Evolutionary conservation across 1,284 basidiomycete genomes (phyloP), one percentile per base, ranked within the genome.

Genomic region (Microbotryum saponariae): DNA sequence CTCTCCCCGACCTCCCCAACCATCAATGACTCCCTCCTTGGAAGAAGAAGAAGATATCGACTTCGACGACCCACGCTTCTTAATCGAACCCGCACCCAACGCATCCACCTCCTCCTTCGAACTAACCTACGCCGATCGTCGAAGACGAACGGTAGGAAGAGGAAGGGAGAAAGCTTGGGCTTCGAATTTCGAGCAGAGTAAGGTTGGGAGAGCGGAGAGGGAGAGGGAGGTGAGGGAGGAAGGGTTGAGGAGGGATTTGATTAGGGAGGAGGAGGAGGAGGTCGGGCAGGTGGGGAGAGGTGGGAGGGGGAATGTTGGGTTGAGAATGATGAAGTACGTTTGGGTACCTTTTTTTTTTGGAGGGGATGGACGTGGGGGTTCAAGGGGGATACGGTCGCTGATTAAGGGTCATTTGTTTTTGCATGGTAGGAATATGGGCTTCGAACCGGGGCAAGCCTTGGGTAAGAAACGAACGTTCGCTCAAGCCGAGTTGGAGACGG

Each of bases 241-340:
- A 18, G 6, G 18, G 25, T 47, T 42, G 47, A 49, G 12, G 52
- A 10, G 8, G 31, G 29, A 21, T 27, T 25, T 14, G 46, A 18
- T 14, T 31, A 42, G 29, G 31, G 4, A 33, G 37, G 16, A 1
- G 4, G 47, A 37, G 42, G 2, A 21, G 37, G 16, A 1, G 4
- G 9, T 54, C 8, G 47, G 9, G 18, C 44, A 46, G 44, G 8
- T 49, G 51, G 14, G 31, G 44, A 77, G 82, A 64, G 71, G 88
- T 87, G 6, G 79, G 79, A 59, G 87, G 83, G 20, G 86, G 86
- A 51, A 93, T 78, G 72, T 87, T 88, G 44, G 88, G 75, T 75
- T 91, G 88, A n/a, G 86, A 83, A 72, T 91, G 85, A 69, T 90
- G 85, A 57, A 89, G 75, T 48, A 75, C 67, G 16, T 48, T 6